A percentile compares a stretch with the other conserved stretches of the same genome.
Conservation (phyloP, 73 alveolate species). For the Tetrahymena elliotti region DNA sequence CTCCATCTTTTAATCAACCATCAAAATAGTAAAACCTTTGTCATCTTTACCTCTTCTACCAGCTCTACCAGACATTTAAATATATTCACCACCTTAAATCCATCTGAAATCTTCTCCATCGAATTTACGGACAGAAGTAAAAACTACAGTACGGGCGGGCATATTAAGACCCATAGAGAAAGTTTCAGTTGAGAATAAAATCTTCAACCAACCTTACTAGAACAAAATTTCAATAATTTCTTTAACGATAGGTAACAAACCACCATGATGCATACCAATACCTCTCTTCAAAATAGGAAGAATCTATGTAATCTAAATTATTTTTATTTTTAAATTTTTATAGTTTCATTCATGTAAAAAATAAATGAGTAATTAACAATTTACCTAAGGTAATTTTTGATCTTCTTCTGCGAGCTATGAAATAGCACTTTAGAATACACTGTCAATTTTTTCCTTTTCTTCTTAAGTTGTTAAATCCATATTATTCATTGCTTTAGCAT, state of each 20-base stretch:
- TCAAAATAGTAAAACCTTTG: constrained; percentile 94
- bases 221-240: constrained; percentile 97
- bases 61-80: constrained; percentile 99
- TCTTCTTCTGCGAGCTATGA: constrained; percentile 96
- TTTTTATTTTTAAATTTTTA: background rate
- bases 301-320: constrained; percentile 58
- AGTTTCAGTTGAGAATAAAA: constrained; percentile 98
- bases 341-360: too few relatives aligned
- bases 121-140: constrained; percentile 93
- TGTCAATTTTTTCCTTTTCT: constrained; percentile 89
- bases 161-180: constrained; percentile 99
- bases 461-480: constrained; percentile 84
- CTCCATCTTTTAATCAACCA: constrained; percentile 95
- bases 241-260: constrained; percentile 96
- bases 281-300: constrained; percentile 91
- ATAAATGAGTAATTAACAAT: background rate
- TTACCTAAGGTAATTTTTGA: constrained; percentile 74
- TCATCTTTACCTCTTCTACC: constrained; percentile 99
- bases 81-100: constrained; percentile 98
- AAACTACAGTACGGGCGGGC: constrained; percentile 99
- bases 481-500: constrained; percentile 85
- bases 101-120: constrained; percentile 98
- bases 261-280: constrained; percentile 99
- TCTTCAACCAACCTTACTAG: constrained; percentile 93
- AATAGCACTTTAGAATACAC: constrained; percentile 94